phyloP scores from a whole-genome alignment of 768 basidiomycete genomes.

The Dioszegia crocea region DNA sequence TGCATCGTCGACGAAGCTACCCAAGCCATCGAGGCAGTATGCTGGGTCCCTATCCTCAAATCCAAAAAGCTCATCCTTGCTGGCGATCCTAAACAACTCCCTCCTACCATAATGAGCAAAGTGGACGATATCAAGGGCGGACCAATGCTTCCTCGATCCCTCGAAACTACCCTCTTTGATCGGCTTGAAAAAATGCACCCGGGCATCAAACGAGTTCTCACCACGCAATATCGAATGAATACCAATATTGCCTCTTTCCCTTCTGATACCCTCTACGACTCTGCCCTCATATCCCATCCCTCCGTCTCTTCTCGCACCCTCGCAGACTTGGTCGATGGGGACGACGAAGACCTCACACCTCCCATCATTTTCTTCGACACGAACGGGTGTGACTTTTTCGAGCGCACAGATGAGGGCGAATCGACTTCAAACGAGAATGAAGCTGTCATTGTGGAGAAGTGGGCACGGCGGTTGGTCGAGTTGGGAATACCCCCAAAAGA shows the following conservation, averaged over 20 bases:
- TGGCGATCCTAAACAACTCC: slow-evolving; percentile 88
- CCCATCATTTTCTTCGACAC: slow-evolving; percentile 94
- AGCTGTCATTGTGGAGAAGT: slow-evolving; percentile 73
- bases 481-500: slow-evolving; percentile 58
- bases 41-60: slow-evolving; percentile 94
- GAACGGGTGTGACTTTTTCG: slow-evolving; percentile 87
- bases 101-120: slow-evolving; percentile 80
- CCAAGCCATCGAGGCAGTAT: slow-evolving; percentile 91
- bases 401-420: slow-evolving; percentile 70
- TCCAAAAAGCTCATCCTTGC: slow-evolving; percentile 83
- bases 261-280: slow-evolving; percentile 72
- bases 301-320: slow-evolving; percentile 72
- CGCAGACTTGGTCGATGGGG: slow-evolving; percentile 61
- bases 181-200: slow-evolving; percentile 81
- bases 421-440: slow-evolving; percentile 94
- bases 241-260: slow-evolving; percentile 78
- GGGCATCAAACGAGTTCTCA: slow-evolving; percentile 77
- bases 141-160: slow-evolving; percentile 60
- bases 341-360: slow-evolving; percentile 63
- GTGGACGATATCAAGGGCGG: slow-evolving; percentile 45
- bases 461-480: slow-evolving; percentile 71
- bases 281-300: slow-evolving; percentile 63
- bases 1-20: slow-evolving; percentile 97
- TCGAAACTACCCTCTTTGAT: slow-evolving; percentile 89
- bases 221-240: slow-evolving; percentile 89